Evolutionary conservation across 106 monocot genomes (phyloP).

Genomic region (Xerophyta viscosa): DNA sequence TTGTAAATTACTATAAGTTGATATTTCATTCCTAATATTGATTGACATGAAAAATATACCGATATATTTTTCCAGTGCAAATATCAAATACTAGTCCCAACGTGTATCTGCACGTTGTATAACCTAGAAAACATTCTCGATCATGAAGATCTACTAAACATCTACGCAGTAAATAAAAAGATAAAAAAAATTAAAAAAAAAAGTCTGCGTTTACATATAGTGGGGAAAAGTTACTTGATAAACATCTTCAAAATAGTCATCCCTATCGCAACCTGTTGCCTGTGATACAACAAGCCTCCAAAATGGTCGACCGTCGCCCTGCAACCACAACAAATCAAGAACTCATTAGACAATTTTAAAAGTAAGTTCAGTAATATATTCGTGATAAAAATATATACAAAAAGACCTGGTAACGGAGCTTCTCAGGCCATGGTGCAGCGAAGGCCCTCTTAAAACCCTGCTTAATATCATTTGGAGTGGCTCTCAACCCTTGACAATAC

Average conservation of each 20-base stretch:
- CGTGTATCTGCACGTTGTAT: no score
- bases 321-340: background rate
- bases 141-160: background rate
- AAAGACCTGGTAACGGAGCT: constrained; percentile 78
- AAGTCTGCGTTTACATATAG: no score
- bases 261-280: constrained; percentile 63
- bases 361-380: background rate
- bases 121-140: no score
- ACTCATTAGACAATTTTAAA: background rate
- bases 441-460: constrained; percentile 66
- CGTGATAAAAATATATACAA: background rate
- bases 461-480: constrained; percentile 46
- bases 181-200: background rate
- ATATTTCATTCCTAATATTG: background rate
- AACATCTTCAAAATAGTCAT: constrained; percentile 92
- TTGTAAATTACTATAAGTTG: background rate
- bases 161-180: background rate
- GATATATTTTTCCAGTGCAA: no score
- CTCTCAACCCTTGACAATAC: constrained; percentile 28
- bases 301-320: constrained; percentile 89
- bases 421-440: constrained; percentile 66
- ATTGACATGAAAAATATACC: no score
- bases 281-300: constrained; percentile 85
- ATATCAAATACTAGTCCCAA: no score
- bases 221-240: constrained; percentile 49